A percentile compares a stretch with the other conserved stretches of the same genome.
Conservation (phyloP, 768 basidiomycete species). For the Tricholoma furcatifolium region DNA sequence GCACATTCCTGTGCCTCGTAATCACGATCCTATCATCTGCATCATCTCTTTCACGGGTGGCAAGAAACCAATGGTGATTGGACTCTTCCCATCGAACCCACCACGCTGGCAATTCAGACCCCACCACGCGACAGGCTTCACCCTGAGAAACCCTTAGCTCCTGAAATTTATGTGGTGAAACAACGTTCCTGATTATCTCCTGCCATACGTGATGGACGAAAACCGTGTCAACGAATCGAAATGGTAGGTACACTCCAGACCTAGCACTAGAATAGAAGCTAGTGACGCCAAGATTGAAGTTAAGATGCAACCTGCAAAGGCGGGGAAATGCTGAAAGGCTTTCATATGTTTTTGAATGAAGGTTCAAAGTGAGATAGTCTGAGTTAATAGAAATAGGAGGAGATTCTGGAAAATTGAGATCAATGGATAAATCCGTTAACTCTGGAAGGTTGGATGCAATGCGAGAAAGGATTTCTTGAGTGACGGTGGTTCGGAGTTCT, state of each 20-base stretch:
- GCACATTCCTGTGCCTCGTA: background rate
- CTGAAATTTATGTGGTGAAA: background rate
- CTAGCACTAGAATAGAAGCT: background rate
- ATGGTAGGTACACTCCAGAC: background rate
- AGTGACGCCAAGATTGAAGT: background rate
- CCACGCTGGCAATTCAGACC: background rate
- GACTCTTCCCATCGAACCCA: background rate
- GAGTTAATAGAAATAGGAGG: background rate
- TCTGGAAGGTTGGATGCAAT: too few relatives aligned
- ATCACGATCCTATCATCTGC: background rate
- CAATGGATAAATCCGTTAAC: constrained; percentile 4
- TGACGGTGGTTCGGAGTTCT: too few relatives aligned
- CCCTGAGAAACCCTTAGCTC: background rate
- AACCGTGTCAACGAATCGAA: background rate
- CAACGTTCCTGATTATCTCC: background rate
- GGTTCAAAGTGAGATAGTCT: background rate
- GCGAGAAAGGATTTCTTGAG: too few relatives aligned
- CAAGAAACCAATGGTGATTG: background rate
- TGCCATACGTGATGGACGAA: background rate
- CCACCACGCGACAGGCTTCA: background rate
- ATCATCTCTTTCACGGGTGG: background rate
- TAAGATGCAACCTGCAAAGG: background rate
- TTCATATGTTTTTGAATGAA: background rate
- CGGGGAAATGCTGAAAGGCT: background rate
- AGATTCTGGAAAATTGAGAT: background rate